Evolutionary conservation across 2,329 filamentous ascomycete genomes (phyloP), one percentile per base, ranked within the genome.

Genomic region (Colletotrichum sp.): DNA sequence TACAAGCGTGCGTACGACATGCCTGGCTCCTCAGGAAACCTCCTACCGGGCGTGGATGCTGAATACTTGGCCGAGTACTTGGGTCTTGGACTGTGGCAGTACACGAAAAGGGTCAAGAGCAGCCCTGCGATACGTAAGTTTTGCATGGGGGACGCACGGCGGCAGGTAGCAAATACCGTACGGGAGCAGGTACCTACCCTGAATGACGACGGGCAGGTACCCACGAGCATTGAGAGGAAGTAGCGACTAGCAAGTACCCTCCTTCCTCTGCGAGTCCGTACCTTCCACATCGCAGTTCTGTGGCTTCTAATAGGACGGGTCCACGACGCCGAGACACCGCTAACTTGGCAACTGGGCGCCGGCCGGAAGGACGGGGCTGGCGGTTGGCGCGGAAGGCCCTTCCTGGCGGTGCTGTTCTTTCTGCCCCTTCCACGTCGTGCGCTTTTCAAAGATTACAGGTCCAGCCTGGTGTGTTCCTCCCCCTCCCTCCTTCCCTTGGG

Each of bases 261-360:
- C 43, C 43, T 52, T 48, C 43, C 43, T 48, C 18, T 52, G 43
- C 43, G n/a, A 52, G 43, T 52, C 43, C n/a, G 56, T 59, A 59
- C 56, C 26, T 12, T 59, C 55, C 26, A 28, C 55, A 58, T 58
- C 13, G 55, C 26, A 58, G 16, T 30, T 26, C 48, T 32, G 56
- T 75, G 63, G n/a, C 69, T 68, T 73, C 34, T 63, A 38, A 64
- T 75, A 73, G 73, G 63, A 18, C 73, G 26, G 26, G 24, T 21
- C 56, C 43, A 43, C 63, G 32, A 9, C 56, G 73, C 73, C 58
- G 58, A 75, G 69, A 72, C 69, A 58, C 48, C 5, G 36, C 63
- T 64, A 69, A 73, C 69, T 72, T 67, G 69, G 73, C 63, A 43
- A 58, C 69, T 74, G 55, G 72, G 72, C 69, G 52, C 63, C 58